These are phyloP conservation scores for Anastatica hierochuntica DNA, from an alignment of 345 rosid species.

Conservation along the genomic window DNA sequence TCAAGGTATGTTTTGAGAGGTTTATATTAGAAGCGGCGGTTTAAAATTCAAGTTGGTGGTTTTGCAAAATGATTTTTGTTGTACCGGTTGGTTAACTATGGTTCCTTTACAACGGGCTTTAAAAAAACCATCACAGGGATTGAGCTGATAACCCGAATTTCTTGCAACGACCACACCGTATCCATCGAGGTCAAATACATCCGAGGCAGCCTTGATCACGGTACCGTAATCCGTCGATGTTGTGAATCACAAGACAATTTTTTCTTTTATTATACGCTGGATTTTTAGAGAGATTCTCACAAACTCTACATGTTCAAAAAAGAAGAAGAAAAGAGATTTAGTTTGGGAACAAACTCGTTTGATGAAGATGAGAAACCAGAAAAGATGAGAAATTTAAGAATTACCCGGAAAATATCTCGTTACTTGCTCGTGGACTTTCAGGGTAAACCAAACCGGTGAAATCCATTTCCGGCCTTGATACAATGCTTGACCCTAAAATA, in stretches of 20 bases:
- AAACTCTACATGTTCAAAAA: slow-evolving; percentile 14
- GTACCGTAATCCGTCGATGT: not conserved
- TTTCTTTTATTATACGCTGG: slow-evolving; percentile 14
- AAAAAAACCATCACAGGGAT: slow-evolving; percentile 26
- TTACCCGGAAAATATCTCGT: slow-evolving; percentile 10
- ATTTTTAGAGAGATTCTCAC: not conserved
- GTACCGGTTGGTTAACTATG: too few relatives aligned
- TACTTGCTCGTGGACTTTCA: slow-evolving; percentile 13
- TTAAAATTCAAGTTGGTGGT: too few relatives aligned
- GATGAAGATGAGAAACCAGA: too few relatives aligned
- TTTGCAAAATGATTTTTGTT: too few relatives aligned
- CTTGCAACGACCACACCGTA: slow-evolving; percentile 32
- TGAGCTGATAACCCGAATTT: slow-evolving; percentile 17
- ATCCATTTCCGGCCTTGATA: slow-evolving; percentile 22
- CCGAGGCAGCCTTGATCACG: slow-evolving; percentile 10
- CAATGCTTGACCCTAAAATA: slow-evolving; percentile 25
- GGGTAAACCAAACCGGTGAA: slow-evolving; percentile 32
- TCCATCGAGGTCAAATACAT: slow-evolving; percentile 26
- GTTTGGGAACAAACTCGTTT: too few relatives aligned
- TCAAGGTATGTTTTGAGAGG: too few relatives aligned
- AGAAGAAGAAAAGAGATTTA: too few relatives aligned
- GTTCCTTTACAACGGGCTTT: too few relatives aligned
- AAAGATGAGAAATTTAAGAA: not conserved
- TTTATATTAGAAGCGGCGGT: too few relatives aligned
- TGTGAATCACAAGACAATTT: slow-evolving; percentile 32